These are phyloP conservation scores for Fraxinus nigra DNA, from an alignment of 305 asterid genomes.

Conservation along the genomic window DNA sequence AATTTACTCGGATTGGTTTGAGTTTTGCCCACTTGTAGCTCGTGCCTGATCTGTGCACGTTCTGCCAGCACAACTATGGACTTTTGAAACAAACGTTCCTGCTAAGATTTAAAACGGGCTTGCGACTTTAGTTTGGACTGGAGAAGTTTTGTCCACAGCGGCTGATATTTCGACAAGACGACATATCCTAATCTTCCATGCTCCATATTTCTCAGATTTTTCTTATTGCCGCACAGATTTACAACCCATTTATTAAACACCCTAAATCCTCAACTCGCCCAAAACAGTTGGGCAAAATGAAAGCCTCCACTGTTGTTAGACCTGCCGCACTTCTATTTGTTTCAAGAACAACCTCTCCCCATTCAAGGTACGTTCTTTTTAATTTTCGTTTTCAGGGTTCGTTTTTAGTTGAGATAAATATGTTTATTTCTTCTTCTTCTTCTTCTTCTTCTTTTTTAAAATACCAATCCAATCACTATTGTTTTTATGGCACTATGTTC, in stretches of 20 bases:
- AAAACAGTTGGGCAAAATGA: constrained; percentile 17
- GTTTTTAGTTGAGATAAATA: neutral
- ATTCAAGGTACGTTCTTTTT: constrained; percentile 28
- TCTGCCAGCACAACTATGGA: neutral
- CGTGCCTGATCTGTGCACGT: neutral
- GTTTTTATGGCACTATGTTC: neutral
- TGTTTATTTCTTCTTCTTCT: neutral
- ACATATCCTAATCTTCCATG: neutral
- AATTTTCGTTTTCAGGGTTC: neutral
- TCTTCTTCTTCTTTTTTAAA: neutral
- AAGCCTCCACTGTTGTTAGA: constrained; percentile 22
- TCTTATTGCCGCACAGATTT: neutral
- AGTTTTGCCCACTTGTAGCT: neutral
- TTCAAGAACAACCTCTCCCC: constrained; percentile 30
- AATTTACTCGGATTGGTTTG: too few relatives aligned
- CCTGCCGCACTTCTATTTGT: constrained; percentile 20
- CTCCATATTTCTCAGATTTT: neutral
- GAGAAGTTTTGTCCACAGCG: neutral
- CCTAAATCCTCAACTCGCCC: neutral
- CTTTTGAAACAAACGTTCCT: neutral
- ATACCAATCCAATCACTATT: neutral
- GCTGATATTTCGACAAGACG: constrained; percentile 5
- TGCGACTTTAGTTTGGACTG: neutral
- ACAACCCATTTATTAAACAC: constrained; percentile 3
- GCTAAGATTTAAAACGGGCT: neutral